Evolutionary conservation across 192 early-diverging fungal genomes (phyloP).

Genomic region (Chytriomyces sp.): DNA sequence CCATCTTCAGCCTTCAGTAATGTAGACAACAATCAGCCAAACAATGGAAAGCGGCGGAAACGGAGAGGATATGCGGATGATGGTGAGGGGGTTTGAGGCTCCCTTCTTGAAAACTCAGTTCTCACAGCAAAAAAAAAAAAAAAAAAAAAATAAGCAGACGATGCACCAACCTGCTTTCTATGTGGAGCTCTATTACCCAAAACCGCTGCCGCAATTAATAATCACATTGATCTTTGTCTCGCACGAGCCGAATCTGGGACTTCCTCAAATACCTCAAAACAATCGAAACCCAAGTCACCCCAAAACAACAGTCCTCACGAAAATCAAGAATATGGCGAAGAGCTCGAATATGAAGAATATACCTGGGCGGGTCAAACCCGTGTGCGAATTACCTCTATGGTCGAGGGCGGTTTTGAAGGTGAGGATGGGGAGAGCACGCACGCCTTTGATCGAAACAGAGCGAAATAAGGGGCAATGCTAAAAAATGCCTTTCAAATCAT

Average conservation of each 20-base stretch:
- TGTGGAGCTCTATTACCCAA: constrained; percentile 64
- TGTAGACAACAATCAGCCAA: neutral
- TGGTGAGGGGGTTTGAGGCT: neutral
- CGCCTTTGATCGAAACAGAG: constrained; percentile 19
- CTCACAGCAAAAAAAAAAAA: too few species aligned
- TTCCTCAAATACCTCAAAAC: constrained; percentile 21
- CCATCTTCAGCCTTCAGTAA: neutral
- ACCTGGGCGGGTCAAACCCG: constrained; percentile 82
- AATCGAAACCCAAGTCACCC: constrained; percentile 20
- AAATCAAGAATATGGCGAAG: constrained; percentile 8
- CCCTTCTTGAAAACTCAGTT: neutral
- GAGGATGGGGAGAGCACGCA: constrained; percentile 1
- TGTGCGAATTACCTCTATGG: constrained; percentile 76
- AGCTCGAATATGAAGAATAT: constrained; percentile 64
- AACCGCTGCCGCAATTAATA: constrained; percentile 65
- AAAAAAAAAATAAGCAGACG: neutral
- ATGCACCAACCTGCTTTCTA: constrained; percentile 63
- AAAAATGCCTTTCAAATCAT: constrained; percentile 37
- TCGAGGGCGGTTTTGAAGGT: constrained; percentile 80
- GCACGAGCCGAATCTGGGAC: constrained; percentile 19
- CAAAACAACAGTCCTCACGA: constrained; percentile 10
- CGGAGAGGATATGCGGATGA: neutral
- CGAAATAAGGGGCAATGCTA: constrained; percentile 37
- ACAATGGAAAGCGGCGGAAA: constrained; percentile 19
- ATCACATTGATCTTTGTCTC: constrained; percentile 82